Conservation (phyloP, 164 flowering plant species). For the Euptelea pleiosperma region DNA sequence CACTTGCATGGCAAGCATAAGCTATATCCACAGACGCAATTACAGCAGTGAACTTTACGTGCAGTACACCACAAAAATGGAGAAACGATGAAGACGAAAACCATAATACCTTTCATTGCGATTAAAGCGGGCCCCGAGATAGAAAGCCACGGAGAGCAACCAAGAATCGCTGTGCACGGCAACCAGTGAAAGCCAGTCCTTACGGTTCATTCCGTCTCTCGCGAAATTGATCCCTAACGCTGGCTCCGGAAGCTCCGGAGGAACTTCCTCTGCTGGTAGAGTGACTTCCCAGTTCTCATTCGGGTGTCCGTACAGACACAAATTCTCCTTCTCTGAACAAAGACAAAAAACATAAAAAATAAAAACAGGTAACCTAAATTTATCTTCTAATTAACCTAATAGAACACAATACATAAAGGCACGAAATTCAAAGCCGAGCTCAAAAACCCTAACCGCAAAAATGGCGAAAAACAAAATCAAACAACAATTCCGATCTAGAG, state of each 20-base stretch:
- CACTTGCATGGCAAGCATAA: too few species aligned
- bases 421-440: too few species aligned
- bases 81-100: not conserved
- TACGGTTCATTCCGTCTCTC: constrained; percentile 81
- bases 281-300: constrained; percentile 75
- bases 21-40: too few species aligned
- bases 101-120: constrained; percentile 63
- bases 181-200: constrained; percentile 79
- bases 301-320: constrained; percentile 78
- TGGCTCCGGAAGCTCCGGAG: constrained; percentile 91
- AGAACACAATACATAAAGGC: too few species aligned
- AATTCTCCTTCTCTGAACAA: constrained; percentile 67
- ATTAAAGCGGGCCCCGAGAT: constrained; percentile 72
- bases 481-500: too few species aligned
- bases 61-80: not conserved
- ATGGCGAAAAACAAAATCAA: too few species aligned
- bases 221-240: constrained; percentile 86
- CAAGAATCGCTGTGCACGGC: constrained; percentile 89
- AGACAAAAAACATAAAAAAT: not conserved
- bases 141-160: constrained; percentile 83
- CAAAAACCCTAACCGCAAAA: too few species aligned
- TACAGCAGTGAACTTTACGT: too few species aligned
- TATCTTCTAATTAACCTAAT: too few species aligned
- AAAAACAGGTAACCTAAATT: constrained; percentile 1
- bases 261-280: constrained; percentile 87